Evolutionary conservation across 169 alveolate genomes (phyloP).

Genomic region (Plasmodium knowlesi): DNA sequence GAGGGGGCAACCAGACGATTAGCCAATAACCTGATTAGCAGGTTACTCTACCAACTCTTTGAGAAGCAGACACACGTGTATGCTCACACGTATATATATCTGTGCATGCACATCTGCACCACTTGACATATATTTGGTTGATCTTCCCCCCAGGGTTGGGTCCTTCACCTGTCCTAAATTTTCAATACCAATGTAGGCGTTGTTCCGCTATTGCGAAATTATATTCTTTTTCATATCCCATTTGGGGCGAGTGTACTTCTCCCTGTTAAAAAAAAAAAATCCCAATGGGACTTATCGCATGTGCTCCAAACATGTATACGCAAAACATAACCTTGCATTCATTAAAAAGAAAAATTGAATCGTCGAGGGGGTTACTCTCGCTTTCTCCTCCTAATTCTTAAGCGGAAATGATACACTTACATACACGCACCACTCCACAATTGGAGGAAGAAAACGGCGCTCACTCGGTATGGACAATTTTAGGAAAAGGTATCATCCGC

Average conservation of each 20-base stretch:
- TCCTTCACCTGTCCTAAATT: neutral
- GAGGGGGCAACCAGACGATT: neutral
- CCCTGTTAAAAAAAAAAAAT: neutral
- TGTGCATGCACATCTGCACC: neutral
- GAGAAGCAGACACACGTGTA: neutral
- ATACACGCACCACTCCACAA: neutral
- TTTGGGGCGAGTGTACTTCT: neutral
- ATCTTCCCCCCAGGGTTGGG: neutral
- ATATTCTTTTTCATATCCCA: neutral
- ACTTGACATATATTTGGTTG: neutral
- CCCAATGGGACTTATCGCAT: neutral
- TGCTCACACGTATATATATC: neutral
- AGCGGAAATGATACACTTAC: neutral
- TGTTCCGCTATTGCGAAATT: neutral
- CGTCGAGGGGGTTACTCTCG: neutral
- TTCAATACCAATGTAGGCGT: neutral
- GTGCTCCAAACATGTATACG: neutral
- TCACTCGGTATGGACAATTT: neutral
- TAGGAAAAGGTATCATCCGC: neutral
- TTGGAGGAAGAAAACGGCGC: neutral
- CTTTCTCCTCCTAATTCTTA: neutral
- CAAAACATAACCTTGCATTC: neutral
- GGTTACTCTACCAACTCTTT: neutral
- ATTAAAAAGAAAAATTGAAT: neutral
- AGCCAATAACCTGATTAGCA: neutral